Evolutionary conservation across 1,284 basidiomycete species (phyloP).

Genomic region (Apiotrichum gracile): DNA sequence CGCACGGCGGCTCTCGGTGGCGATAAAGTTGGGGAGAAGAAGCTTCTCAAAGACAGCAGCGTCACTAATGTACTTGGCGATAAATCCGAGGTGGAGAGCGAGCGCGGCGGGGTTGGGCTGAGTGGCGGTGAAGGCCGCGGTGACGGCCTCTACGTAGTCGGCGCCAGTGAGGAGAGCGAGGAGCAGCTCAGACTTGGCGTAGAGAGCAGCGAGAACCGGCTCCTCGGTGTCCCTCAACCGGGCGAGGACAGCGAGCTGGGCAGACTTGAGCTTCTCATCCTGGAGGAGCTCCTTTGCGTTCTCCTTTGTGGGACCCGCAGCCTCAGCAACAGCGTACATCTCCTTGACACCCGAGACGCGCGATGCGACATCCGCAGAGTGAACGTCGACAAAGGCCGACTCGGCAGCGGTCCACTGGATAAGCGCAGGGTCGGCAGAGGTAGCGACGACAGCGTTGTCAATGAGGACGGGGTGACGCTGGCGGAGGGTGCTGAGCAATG

Average conservation of each 20-base stretch:
- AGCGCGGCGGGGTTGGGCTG: slow-evolving; percentile 48
- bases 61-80: slow-evolving; percentile 52
- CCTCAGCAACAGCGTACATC: slow-evolving; percentile 27
- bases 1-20: slow-evolving; percentile 62
- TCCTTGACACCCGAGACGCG: slow-evolving; percentile 44
- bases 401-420: slow-evolving; percentile 18
- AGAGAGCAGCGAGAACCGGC: slow-evolving; percentile 61
- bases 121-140: slow-evolving; percentile 48
- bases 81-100: slow-evolving; percentile 58
- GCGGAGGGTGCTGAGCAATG: slow-evolving; percentile 30
- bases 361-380: slow-evolving; percentile 44
- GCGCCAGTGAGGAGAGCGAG: slow-evolving; percentile 50
- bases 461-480: slow-evolving; percentile 40
- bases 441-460: slow-evolving; percentile 26
- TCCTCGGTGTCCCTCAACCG: slow-evolving; percentile 61
- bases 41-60: slow-evolving; percentile 54
- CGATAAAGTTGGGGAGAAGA: slow-evolving; percentile 67
- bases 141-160: slow-evolving; percentile 53
- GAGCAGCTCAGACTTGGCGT: slow-evolving; percentile 52
- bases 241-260: slow-evolving; percentile 48
- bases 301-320: slow-evolving; percentile 3
- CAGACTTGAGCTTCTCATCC: slow-evolving; percentile 23
- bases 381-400: slow-evolving; percentile 40
- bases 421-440: slow-evolving; percentile 15
- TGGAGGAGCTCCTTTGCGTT: slow-evolving; percentile 10